Base-by-base conservation (phyloP, 208 protist species). In the Crithidia mellificae region DNA sequence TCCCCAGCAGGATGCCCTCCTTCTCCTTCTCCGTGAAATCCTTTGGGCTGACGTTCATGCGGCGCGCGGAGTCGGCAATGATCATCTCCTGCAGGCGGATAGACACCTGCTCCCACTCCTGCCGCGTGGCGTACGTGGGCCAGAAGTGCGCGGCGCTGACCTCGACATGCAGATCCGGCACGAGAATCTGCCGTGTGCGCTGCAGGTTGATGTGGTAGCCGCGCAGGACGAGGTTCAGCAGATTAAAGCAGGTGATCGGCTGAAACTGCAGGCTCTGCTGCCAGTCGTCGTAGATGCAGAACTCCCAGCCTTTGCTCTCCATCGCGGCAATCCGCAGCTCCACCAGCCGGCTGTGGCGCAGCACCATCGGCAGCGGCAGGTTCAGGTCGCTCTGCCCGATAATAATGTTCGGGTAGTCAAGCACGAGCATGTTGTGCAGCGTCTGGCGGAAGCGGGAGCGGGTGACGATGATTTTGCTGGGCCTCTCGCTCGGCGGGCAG, bases 221-320 rank as follows among this genome's bases (percentile, higher is more conserved):
- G 41, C 99, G 88, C 56, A 99, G 88, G 39, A 99, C 98, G 20
- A 99, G 88, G 62, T 99, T 99, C 15, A 99, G 84, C 56, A 99
- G 77, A 50, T 96, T 97, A 82, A 99, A 99, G 51, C 98, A 99
- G 20, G 99, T 99, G 87, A 98, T 99, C 11, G 96, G 92, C 54
- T 98, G 97, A 58, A 99, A 98, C 36, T 95, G 95, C 63, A 88
- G 56, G 38, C 66, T 74, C 63, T 98, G 89, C 41, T 99, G 92
- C 99, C 99, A 99, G 85, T 99, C 99, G 83, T 99, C 99, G 90
- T 99, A 99, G 32, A 99, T 77, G 85, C 99, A 99, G 80, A 99
- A 99, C 50, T 99, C 85, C 62, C 98, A 88, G 74, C 99, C 97
- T 64, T 98, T 95, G 49, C 99, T 99, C 85, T 99, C 98, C 12